These are phyloP conservation scores for Xenosphaeropsis pyriputrescens DNA, from an alignment of 2,329 filamentous ascomycete species.

Conservation along the genomic window DNA sequence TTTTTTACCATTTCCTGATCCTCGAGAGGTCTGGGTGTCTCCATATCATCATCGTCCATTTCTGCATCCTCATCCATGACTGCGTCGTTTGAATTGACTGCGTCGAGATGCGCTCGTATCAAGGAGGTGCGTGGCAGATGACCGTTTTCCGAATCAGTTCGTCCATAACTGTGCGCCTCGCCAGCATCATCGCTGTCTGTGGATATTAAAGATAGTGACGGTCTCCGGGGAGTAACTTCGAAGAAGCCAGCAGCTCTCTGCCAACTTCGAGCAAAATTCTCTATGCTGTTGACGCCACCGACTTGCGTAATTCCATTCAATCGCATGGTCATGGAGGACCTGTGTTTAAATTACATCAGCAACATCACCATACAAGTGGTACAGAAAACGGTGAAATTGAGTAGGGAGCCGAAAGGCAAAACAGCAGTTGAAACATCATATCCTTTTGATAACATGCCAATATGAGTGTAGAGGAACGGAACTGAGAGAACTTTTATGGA, in stretches of 20 bases:
- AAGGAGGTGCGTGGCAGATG: constrained; percentile 19
- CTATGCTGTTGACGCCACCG: constrained; percentile 85
- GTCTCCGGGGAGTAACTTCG: constrained; percentile 70
- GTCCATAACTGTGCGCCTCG: constrained; percentile 11
- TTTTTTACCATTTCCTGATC: constrained; percentile 19
- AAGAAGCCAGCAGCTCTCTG: constrained; percentile 78
- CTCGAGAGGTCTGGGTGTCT: constrained; percentile 18
- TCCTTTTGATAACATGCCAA: too few relatives aligned
- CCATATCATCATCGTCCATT: constrained; percentile 4
- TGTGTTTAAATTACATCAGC: constrained; percentile 12
- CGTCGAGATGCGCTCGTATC: constrained; percentile 36
- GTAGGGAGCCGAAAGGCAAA: too few relatives aligned
- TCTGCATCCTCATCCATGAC: constrained; percentile 12
- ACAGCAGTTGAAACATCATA: too few relatives aligned
- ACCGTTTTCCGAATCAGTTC: constrained; percentile 11
- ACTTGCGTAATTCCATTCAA: constrained; percentile 50
- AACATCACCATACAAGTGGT: neutral
- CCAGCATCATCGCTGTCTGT: constrained; percentile 31
- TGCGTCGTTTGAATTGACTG: constrained; percentile 14
- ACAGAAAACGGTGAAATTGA: neutral
- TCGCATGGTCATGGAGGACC: constrained; percentile 43
- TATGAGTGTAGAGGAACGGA: too few relatives aligned
- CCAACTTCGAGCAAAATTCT: constrained; percentile 87
- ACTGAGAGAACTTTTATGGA: too few relatives aligned
- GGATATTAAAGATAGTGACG: constrained; percentile 51